Conservation (phyloP, 2,329 filamentous ascomycete species). For the Sclerotinia subarctica region DNA sequence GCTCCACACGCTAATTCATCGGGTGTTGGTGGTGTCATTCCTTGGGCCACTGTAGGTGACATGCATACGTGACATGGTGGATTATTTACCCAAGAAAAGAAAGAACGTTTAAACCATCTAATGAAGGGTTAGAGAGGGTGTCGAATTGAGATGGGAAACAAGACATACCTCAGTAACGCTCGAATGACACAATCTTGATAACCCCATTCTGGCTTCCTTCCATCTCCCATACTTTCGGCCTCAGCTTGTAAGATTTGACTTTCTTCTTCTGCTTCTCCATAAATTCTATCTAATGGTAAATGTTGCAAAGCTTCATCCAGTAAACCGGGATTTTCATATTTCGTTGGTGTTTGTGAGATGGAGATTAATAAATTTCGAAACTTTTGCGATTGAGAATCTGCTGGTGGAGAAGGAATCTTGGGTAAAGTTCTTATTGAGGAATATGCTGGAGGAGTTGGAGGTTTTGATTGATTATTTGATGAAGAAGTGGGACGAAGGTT, state of each 20-base stretch:
- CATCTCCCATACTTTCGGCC: constrained; percentile 80
- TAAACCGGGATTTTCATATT: constrained; percentile 94
- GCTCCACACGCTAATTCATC: constrained; percentile 90
- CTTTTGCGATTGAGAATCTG: constrained; percentile 67
- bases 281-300: constrained; percentile 87
- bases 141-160: constrained; percentile 24
- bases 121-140: constrained; percentile 24
- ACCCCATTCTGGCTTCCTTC: constrained; percentile 82
- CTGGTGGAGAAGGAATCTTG: constrained; percentile 71
- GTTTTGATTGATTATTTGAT: constrained; percentile 37
- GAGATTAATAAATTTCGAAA: constrained; percentile 81
- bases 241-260: constrained; percentile 82
- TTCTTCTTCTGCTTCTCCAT: constrained; percentile 91
- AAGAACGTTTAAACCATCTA: constrained; percentile 95
- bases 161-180: constrained; percentile 73
- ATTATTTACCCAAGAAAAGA: constrained; percentile 97
- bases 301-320: constrained; percentile 86
- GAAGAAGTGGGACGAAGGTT: constrained; percentile 49
- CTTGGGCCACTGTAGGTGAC: constrained; percentile 77
- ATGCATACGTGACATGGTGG: constrained; percentile 79
- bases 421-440: constrained; percentile 62
- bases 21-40: constrained; percentile 78
- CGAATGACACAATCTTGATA: constrained; percentile 96
- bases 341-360: constrained; percentile 81
- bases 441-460: constrained; percentile 54